These are phyloP conservation scores for Grosmannia serpens DNA, from an alignment of 2,329 filamentous ascomycete species.

Conservation along the genomic window DNA sequence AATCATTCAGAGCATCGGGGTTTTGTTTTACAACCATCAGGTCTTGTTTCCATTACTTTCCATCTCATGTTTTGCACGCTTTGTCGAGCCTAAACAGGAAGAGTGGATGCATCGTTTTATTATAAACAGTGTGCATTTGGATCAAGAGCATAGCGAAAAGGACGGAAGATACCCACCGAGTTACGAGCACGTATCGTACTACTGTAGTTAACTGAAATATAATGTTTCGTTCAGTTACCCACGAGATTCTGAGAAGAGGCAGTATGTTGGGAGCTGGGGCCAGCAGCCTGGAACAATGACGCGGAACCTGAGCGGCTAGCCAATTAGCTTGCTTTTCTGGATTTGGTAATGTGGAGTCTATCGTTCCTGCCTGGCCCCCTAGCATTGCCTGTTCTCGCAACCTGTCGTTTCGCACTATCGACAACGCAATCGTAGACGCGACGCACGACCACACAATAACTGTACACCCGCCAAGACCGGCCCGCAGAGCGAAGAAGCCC, in stretches of 20 bases:
- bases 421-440: background rate
- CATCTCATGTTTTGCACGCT: background rate
- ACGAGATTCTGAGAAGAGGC: background rate
- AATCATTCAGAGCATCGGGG: background rate
- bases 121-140: slow-evolving; percentile 1
- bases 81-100: background rate
- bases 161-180: slow-evolving; percentile 2
- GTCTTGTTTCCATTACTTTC: background rate
- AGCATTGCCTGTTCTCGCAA: background rate
- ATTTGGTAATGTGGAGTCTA: slow-evolving; percentile 17
- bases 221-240: background rate
- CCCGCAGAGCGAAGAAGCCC: background rate
- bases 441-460: background rate
- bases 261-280: slow-evolving; percentile 16
- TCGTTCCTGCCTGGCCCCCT: background rate
- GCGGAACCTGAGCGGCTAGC: background rate
- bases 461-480: background rate
- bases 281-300: slow-evolving; percentile 7
- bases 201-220: background rate
- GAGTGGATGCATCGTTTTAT: background rate
- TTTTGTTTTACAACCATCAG: background rate
- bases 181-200: background rate
- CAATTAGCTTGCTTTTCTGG: background rate
- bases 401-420: background rate
- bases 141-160: background rate